Conservation (phyloP, 768 basidiomycete genomes). For the Hirschioporus abietinus region DNA sequence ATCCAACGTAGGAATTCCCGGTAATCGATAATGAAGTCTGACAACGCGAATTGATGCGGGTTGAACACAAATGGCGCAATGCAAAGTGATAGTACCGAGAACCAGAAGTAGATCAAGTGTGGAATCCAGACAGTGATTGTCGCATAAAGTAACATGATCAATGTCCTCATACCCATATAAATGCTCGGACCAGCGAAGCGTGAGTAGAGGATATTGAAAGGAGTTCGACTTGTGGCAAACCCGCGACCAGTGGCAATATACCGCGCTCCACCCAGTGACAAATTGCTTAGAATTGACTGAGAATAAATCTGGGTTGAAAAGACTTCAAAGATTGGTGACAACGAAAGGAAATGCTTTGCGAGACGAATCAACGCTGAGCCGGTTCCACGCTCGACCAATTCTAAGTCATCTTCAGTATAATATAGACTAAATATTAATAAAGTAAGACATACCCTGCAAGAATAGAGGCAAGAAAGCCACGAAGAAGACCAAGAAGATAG, state of each 20-base stretch:
- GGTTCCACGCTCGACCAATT: constrained; percentile 94
- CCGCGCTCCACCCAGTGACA: constrained; percentile 96
- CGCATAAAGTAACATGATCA: constrained; percentile 84
- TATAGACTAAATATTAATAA: constrained; percentile 3
- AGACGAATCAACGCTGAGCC: constrained; percentile 92
- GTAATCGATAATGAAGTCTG: constrained; percentile 98
- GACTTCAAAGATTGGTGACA: constrained; percentile 97
- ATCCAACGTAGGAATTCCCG: constrained; percentile 99
- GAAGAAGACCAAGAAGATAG: constrained; percentile 98
- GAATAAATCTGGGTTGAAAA: constrained; percentile 99
- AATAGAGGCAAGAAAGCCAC: constrained; percentile 96
- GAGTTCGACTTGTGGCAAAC: constrained; percentile 94
- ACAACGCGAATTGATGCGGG: constrained; percentile 97
- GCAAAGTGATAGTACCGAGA: constrained; percentile 90
- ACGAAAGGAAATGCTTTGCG: constrained; percentile 92
- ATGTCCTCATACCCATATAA: constrained; percentile 95
- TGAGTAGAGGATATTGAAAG: constrained; percentile 95
- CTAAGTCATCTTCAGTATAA: constrained; percentile 33
- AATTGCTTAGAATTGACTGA: constrained; percentile 92
- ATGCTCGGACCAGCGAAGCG: constrained; percentile 99
- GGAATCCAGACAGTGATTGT: constrained; percentile 92
- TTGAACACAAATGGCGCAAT: constrained; percentile 99
- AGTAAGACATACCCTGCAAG: constrained; percentile 71
- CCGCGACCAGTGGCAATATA: constrained; percentile 99
- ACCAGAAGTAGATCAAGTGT: constrained; percentile 98